Base-by-base conservation (phyloP, 1,139 yeast species). In the Debaryomycetaceae sp. region DNA sequence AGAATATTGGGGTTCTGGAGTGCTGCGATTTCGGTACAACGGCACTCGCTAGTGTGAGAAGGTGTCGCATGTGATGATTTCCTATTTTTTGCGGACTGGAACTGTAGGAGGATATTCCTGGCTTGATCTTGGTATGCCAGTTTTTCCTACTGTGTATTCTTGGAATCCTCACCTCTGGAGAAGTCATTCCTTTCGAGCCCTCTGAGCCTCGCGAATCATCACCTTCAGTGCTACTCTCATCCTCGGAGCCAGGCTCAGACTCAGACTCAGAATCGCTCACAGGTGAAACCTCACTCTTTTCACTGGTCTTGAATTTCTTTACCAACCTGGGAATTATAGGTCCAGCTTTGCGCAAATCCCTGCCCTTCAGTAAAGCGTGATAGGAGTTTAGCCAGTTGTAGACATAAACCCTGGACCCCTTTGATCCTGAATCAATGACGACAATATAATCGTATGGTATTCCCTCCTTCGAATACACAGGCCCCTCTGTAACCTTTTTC, bases 371-470 rank as follows among this genome's bases (percentile, higher is more conserved):
- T 37, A 75, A 55, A 6, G 72, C 70, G 22, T 57, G 53, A 23
- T 56, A 41, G 0, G 80, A 77, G 49, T 81, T 80, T 35, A 80
- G 66, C 87, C 89, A 86, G 47, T 76, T 75, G 61, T 88, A 88
- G 2, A 88, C 76, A 56, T 78, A 85, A 0, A 86, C 86, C 13
- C 96, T 67, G 1, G 95, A 83, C 0, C 96, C 96, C 40, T 81
- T 82, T 1, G 95, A 85, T 0, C 96, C 96, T 0, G 95, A 86
- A 58, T 88, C 96, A 20, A 88, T 81, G 8, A 88, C 75, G 2
- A 88, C 78, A 3, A 87, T 78, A 60, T 85, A 87, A 56, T 83
- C 83, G 49, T 76, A 80, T 0, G 87, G 85, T 1, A 73, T 60
- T 0, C 76, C 78, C 4, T 70, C 60, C 6, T 60, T 54, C 38